Base-by-base conservation (phyloP, 1,284 basidiomycete genomes). In the Volvariella volvacea region DNA sequence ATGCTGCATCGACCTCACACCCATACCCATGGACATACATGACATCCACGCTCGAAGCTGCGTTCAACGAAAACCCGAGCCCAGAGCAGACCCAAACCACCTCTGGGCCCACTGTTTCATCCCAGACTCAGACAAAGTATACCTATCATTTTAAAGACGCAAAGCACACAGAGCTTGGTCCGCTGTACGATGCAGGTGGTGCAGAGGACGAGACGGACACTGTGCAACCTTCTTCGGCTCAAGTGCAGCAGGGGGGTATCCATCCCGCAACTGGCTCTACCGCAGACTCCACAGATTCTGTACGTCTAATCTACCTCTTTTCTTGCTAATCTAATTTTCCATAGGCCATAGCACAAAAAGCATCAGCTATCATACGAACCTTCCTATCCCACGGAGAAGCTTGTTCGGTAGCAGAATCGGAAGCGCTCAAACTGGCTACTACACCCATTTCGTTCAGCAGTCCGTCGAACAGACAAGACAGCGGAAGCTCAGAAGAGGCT, bases 11-110 rank as follows among this genome's bases (percentile, higher is more conserved):
- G 12, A 28, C 34, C 6, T 6, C 34, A 6, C 34, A 36, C 8
- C n/a, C 34, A 7, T 71, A 73, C 47, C 67, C 73, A 50, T 76
- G 73, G 73, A 48, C 68, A 28, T 70, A 70, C 49, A 75, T 76
- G 72, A 65, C 65, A 9, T 67, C 67, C 20, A 70, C 70, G 0
- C 58, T 76, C 16, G 70, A 74, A 22, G 67, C 69, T 4, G 69
- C 67, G 45, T 73, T 75, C 52, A 52, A 67, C n/a, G 34, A 15
- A 36, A 36, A 36, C 4, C n/a, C 8, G 34, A 36, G 15, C n/a
- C 34, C 4, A 20, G 4, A 16, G 34, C 34, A n/a, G 19, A 36
- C 19, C n/a, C n/a, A 20, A 15, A n/a, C 15, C 4, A 36, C 6
- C 34, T 36, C 34, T 7, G 7, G 6, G 34, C 25, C 14, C 38